phyloP scores from a whole-genome alignment of 177 flowering plant species.

The Vitis hybrid region DNA sequence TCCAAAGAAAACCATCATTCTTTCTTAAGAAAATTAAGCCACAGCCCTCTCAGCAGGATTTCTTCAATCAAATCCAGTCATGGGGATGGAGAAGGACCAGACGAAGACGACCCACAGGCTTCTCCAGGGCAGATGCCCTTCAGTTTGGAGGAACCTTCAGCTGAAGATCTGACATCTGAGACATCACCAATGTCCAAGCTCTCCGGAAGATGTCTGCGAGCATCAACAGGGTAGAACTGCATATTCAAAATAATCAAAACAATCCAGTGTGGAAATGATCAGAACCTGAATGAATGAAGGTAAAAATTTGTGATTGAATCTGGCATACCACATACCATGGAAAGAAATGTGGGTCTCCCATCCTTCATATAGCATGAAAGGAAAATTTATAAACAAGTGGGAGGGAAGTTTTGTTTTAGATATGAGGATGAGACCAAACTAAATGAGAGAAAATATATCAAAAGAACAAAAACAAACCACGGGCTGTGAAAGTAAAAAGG shows the following conservation, averaged over 20 bases:
- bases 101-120: neutral
- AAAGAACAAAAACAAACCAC: no score
- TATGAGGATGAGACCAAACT: no score
- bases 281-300: neutral
- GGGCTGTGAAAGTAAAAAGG: no score
- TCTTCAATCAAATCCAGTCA: neutral
- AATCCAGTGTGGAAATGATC: neutral
- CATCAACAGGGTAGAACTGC: slow-evolving; percentile 5
- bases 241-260: neutral
- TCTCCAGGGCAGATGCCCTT: neutral
- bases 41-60: no score
- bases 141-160: neutral
- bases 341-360: neutral
- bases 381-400: no score
- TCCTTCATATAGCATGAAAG: no score
- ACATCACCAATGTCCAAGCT: slow-evolving; percentile 6
- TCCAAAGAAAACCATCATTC: no score
- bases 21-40: no score
- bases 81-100: neutral
- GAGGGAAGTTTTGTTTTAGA: no score
- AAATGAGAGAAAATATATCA: no score
- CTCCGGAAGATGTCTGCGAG: slow-evolving; percentile 1
- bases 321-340: neutral
- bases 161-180: neutral
- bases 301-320: neutral